A percentile compares a stretch with the other conserved stretches of the same genome.
phyloP scores from a whole-genome alignment of 306 rosid species.

The Quercus variabilis region DNA sequence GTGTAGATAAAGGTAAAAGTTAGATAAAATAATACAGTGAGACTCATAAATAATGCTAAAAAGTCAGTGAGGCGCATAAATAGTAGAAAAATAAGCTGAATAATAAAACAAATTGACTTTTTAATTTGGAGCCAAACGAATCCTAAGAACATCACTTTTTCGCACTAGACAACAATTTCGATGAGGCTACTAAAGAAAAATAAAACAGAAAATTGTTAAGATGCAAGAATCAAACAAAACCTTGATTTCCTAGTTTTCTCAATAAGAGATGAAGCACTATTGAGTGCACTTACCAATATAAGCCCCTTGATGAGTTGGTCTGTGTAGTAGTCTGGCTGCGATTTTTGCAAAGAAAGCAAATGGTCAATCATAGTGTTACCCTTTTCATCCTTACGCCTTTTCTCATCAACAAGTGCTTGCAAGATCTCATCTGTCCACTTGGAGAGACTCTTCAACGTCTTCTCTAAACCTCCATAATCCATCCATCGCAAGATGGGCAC shows the following conservation, averaged over 20 bases:
- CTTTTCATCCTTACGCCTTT: background rate
- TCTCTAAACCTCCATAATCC: constrained; percentile 16
- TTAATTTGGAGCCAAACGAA: too few species aligned
- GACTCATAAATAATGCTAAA: too few species aligned
- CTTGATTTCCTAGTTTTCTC: background rate
- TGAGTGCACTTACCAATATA: constrained; percentile 9
- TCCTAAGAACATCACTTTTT: too few species aligned
- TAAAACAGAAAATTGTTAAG: too few species aligned
- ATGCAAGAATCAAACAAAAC: too few species aligned
- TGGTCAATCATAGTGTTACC: constrained; percentile 5
- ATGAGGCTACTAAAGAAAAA: too few species aligned
- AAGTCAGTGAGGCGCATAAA: fast-evolving
- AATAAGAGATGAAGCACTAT: background rate
- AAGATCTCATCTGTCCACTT: constrained; percentile 23
- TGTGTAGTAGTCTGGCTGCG: constrained; percentile 16
- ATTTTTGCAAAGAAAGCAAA: constrained; percentile 17
- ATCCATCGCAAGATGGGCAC: constrained; percentile 40
- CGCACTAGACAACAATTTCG: too few species aligned
- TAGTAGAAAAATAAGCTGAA: too few species aligned
- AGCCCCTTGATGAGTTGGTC: constrained; percentile 28
- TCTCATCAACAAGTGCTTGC: constrained; percentile 18
- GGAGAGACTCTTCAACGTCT: constrained; percentile 17
- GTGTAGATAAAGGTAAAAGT: too few species aligned
- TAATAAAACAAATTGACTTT: too few species aligned
- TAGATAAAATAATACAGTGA: too few species aligned